These are phyloP conservation scores for Curvularia lunata DNA, from an alignment of 2,329 filamentous ascomycete genomes.

Conservation along the genomic window DNA sequence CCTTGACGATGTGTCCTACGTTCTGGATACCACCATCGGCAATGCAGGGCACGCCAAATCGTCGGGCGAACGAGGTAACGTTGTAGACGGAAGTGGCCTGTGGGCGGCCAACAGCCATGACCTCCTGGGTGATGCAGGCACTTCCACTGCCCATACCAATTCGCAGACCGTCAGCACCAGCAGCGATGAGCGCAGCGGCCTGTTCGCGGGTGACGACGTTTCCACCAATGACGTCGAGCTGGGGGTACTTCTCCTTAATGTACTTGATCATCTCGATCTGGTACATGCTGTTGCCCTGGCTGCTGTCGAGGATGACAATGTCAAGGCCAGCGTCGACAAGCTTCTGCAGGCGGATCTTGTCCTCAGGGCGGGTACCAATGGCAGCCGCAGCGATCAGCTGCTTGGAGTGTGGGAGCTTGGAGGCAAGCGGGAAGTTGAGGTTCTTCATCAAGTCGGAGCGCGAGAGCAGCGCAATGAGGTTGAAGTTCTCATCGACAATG, in stretches of 20 bases:
- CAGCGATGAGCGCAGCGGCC: constrained; percentile 88
- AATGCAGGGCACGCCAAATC: constrained; percentile 96
- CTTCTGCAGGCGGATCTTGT: constrained; percentile 83
- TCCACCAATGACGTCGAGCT: constrained; percentile 92
- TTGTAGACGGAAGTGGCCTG: constrained; percentile 93
- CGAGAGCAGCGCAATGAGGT: constrained; percentile 64
- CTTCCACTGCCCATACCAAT: constrained; percentile 99
- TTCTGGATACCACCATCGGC: constrained; percentile 98
- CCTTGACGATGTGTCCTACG: constrained; percentile 98
- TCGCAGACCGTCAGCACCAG: constrained; percentile 92
- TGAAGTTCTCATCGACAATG: constrained; percentile 82
- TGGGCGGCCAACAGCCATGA: constrained; percentile 97
- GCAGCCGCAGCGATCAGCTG: constrained; percentile 95
- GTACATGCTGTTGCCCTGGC: constrained; percentile 98
- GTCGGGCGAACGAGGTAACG: constrained; percentile 85
- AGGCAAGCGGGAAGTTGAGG: constrained; percentile 93
- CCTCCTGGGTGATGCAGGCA: constrained; percentile 98
- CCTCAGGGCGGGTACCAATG: constrained; percentile 92
- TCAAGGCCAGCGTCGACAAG: constrained; percentile 95
- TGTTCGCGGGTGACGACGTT: constrained; percentile 99
- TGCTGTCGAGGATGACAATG: constrained; percentile 93
- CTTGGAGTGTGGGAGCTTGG: constrained; percentile 95
- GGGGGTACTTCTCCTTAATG: constrained; percentile 85
- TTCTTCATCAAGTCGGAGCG: constrained; percentile 97
- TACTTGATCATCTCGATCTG: constrained; percentile 98